Evolutionary conservation across 2,329 filamentous ascomycete genomes (phyloP), one percentile per base, ranked within the genome.

Genomic region (Zymoseptoria ardabiliae): DNA sequence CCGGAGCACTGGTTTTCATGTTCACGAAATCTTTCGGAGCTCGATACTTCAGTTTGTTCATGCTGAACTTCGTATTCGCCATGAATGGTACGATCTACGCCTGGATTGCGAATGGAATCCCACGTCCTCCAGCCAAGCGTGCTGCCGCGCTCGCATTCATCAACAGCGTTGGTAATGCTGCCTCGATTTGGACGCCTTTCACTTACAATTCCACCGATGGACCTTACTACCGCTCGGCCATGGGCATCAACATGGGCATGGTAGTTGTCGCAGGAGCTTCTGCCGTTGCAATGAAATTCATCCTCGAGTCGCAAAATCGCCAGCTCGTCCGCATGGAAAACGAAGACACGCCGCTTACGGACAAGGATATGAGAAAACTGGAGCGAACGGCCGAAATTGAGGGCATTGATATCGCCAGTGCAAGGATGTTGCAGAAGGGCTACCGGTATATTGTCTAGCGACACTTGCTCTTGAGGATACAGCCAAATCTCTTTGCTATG

Each of bases 101-200:
- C 2, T 94, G 89, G 89, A 90, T 92, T 63, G 85, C 82, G 53
- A 90, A 88, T 70, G 87, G 85, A 1, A 79, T 93, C 55, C 88
- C 89, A 0, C 82, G 89, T 4, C 89, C 90, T 3, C 87, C 88
- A 0, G 85, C 88, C 2, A 92, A 92, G 76, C 82, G 88, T 61
- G 85, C 85, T 2, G 84, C 87, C 0, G 88, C 87, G 0, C 72
- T 93, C 4, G 89, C 88, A 0, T 85, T 87, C 62, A 90, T 92
- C 73, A 93, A 93, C 69, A 85, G 86, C 2, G 79, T 90, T 9
- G 83, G 81, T 19, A 91, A 92, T 70, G 79, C 81, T 10, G 83
- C 83, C 50, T 85, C 81, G 53, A 91, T 92, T 64, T 91, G 70
- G 71, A 76, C 75, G 8, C 74, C 75, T 0, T 76, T 73, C 62